These are phyloP conservation scores for Endocarpon pusillum DNA, from an alignment of 495 filamentous ascomycete genomes.

Conservation along the genomic window DNA sequence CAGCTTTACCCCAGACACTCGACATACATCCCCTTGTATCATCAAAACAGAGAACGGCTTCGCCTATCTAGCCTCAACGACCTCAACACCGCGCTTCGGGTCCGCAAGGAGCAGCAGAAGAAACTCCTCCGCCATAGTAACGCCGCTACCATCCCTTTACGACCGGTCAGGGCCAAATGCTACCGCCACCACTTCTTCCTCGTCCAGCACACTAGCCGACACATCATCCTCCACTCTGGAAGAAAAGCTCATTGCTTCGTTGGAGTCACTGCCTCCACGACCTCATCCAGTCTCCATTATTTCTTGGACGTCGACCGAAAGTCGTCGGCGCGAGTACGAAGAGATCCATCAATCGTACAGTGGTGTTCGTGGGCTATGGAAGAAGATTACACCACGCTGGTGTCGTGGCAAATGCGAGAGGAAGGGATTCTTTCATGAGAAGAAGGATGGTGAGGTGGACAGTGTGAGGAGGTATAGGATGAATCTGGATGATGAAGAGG, in stretches of 20 bases:
- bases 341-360: slow-evolving; percentile 32
- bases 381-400: slow-evolving; percentile 26
- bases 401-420: slow-evolving; percentile 18
- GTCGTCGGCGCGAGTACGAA: slow-evolving; percentile 29
- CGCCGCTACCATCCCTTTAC: no score
- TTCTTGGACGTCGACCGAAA: slow-evolving; percentile 32
- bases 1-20: neutral
- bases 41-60: neutral
- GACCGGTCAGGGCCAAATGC: no score
- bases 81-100: neutral
- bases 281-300: slow-evolving; percentile 27
- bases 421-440: slow-evolving; percentile 27
- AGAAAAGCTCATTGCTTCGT: no score
- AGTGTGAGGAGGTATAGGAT: slow-evolving; percentile 33
- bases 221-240: no score
- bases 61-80: neutral
- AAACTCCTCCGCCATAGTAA: neutral
- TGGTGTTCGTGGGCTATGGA: slow-evolving; percentile 28
- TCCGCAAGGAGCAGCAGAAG: neutral
- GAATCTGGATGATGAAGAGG: slow-evolving; percentile 24
- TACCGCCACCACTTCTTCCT: no score
- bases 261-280: no score
- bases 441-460: slow-evolving; percentile 20
- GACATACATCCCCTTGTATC: neutral
- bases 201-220: no score